Base-by-base conservation (phyloP, 768 basidiomycete genomes). In the Tylopilus plumbeoviolaceoides region DNA sequence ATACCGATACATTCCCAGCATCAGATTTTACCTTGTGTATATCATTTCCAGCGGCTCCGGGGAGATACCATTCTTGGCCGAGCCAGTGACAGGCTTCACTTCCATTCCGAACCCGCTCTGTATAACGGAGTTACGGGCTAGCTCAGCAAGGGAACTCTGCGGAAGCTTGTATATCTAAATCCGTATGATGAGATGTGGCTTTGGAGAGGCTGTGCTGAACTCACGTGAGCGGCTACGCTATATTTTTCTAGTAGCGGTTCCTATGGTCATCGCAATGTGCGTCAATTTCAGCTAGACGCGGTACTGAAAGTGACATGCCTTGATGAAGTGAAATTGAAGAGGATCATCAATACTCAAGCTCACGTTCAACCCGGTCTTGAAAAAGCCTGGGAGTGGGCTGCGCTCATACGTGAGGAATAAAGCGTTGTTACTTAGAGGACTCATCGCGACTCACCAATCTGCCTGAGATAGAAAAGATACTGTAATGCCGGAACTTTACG, bases 91-190 rank as follows among this genome's bases (percentile, higher is more conserved):
- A n/a, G n/a, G 85, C 73, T 98, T 98, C 63, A 98, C 69, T 67
- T 95, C 89, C 94, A 98, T 98, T 72, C 98, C 97, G 67, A 98
- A 98, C 1, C 97, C 97, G 62, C 91, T 93, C 67, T 98, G 97
- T 43, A 89, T 77, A 30, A 98, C 97, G 0, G 93, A 95, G 73
- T 99, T 99, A 40, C 97, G 85, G n/a, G 97, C 97, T 11, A 99
- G 80, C 70, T 99, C 97, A 12, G 95, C 97, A 53, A 99, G 75
- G 0, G 91, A 93, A 59, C 88, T 90, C 67, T 92, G 95, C 0
- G 95, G 91, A 47, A 98, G 73, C 72, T 98, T 98, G 72, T 98
- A 97, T 54, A 99, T 98, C 87, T 97, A 62, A 47, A 42, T 8
- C 41, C 54, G 52, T 43, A 21, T 15, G 49, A 36, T 40, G n/a